Percentiles rank a stretch among this genome's conserved stretches.
Evolutionary conservation across 139 green algal species (phyloP).

Genomic region (Yamagishiella unicocca): DNA sequence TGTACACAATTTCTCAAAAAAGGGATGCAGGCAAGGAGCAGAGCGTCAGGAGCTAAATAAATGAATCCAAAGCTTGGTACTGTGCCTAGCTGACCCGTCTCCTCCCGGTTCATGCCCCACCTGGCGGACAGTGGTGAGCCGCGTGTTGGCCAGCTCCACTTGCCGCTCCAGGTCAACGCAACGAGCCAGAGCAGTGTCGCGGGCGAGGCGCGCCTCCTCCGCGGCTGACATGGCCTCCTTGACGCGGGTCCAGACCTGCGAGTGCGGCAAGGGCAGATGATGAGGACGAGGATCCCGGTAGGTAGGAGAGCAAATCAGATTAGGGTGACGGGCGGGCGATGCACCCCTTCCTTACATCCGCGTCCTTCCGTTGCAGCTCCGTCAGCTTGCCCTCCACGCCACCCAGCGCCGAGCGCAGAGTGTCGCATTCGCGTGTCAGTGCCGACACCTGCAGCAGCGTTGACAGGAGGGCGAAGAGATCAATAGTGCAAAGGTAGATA

Average conservation of each 20-base stretch:
- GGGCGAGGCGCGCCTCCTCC: constrained; percentile 63
- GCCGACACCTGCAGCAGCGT: constrained; percentile 16
- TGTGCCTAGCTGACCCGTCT: background rate
- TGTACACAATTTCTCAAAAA: too few relatives aligned
- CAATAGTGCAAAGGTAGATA: too few relatives aligned
- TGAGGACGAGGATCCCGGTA: background rate
- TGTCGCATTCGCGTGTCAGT: constrained; percentile 44
- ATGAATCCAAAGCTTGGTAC: too few relatives aligned
- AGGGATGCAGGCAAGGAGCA: too few relatives aligned
- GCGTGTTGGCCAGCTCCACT: constrained; percentile 42
- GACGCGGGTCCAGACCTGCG: constrained; percentile 69
- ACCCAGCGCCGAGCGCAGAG: constrained; percentile 48
- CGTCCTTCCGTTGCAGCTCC: constrained; percentile 70
- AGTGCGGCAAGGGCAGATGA: background rate
- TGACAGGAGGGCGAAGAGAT: too few relatives aligned
- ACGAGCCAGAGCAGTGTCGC: constrained; percentile 43
- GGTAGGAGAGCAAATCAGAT: too few relatives aligned
- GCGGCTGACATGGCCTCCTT: constrained; percentile 70
- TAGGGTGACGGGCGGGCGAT: too few relatives aligned
- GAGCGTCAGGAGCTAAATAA: too few relatives aligned
- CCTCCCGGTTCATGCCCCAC: background rate
- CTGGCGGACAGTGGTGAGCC: constrained; percentile 34
- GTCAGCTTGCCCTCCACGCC: constrained; percentile 60
- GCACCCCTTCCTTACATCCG: constrained; percentile 57
- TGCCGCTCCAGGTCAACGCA: constrained; percentile 54